Base-by-base conservation (phyloP, 2,329 filamentous ascomycete species). In the Diaporthe ilicicola region DNA sequence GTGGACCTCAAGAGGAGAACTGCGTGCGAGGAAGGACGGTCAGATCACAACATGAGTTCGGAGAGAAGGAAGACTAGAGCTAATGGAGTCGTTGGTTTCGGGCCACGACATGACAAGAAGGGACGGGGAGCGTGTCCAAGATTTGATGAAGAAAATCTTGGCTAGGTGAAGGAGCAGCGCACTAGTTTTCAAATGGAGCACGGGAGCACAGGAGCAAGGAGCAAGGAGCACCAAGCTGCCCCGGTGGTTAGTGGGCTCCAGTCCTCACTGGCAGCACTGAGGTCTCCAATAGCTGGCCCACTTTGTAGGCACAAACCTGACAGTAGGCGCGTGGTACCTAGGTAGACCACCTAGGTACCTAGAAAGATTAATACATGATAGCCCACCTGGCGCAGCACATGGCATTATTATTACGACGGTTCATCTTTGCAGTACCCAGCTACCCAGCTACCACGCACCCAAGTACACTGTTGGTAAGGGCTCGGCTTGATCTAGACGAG, bases 111-210 rank as follows among this genome's bases (percentile, higher is more conserved):
- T 34, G 39, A 48, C 22, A 48, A 17, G 24, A 17, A 46, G 24
- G 24, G 42, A 62, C 59, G 59, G 44, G 42, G 44, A 50, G 59
- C 42, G 59, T 44, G 59, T 37, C 44, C 44, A 64, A 64, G 59
- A 64, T 64, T 50, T 64, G 59, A 50, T 19, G 42, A 64, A 64
- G 59, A 64, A 64, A 64, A 64, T 37, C 59, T 24, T 50, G 32
- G 29, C 44, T 10, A 64, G 59, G 59, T 48, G 59, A 62, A 34
- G 65, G 42, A 68, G 53, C 65, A 42, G 53, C 42, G 42, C 65
- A 56, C 53, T 56, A 67, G 56, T 48, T 56, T 56, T 67, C 51
- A 54, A 56, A 44, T 48, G 27, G 53, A 50, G 65, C n/a, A 29
- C 7, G 15, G 34, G 15, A 19, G 17, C n/a, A 13, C 3, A 46